Percentiles rank a stretch among this genome's conserved stretches.
These are phyloP conservation scores for Ilex asprella DNA, from an alignment of 257 asterid species.

Conservation along the genomic window DNA sequence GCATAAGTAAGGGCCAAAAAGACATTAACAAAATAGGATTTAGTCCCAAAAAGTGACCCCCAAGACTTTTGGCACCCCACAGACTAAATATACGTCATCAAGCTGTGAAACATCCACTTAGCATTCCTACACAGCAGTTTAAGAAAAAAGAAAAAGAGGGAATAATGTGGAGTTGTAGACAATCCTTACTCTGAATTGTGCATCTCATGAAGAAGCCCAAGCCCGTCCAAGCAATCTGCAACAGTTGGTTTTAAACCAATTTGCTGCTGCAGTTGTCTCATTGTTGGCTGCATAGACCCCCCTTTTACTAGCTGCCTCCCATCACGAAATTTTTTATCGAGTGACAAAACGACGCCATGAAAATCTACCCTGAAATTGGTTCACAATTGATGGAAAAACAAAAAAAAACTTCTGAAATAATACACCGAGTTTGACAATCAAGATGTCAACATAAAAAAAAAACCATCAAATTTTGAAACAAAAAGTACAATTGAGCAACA, in stretches of 20 bases:
- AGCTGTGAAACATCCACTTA: too few relatives aligned
- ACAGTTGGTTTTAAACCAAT: slow-evolving; percentile 67
- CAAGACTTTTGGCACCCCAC: too few relatives aligned
- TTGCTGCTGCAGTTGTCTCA: slow-evolving; percentile 55
- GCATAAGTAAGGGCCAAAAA: too few relatives aligned
- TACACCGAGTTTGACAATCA: too few relatives aligned
- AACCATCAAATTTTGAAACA: background rate
- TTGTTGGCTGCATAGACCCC: slow-evolving; percentile 33
- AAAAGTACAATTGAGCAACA: background rate
- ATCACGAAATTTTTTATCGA: slow-evolving; percentile 62
- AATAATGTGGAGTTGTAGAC: background rate
- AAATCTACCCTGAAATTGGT: slow-evolving; percentile 51
- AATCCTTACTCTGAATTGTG: slow-evolving; percentile 65
- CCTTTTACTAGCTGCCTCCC: slow-evolving; percentile 45
- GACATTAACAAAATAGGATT: too few relatives aligned
- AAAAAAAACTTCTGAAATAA: background rate
- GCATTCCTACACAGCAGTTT: too few relatives aligned
- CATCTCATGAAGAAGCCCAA: slow-evolving; percentile 67
- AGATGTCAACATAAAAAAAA: background rate
- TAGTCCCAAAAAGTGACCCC: too few relatives aligned
- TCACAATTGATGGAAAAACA: background rate
- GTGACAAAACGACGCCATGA: slow-evolving; percentile 33
- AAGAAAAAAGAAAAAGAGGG: background rate
- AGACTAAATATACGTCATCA: too few relatives aligned
- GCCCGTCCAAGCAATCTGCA: slow-evolving; percentile 64